These are phyloP conservation scores for Penicillium cosmopolitanum DNA, from an alignment of 495 filamentous ascomycete species.

Conservation along the genomic window DNA sequence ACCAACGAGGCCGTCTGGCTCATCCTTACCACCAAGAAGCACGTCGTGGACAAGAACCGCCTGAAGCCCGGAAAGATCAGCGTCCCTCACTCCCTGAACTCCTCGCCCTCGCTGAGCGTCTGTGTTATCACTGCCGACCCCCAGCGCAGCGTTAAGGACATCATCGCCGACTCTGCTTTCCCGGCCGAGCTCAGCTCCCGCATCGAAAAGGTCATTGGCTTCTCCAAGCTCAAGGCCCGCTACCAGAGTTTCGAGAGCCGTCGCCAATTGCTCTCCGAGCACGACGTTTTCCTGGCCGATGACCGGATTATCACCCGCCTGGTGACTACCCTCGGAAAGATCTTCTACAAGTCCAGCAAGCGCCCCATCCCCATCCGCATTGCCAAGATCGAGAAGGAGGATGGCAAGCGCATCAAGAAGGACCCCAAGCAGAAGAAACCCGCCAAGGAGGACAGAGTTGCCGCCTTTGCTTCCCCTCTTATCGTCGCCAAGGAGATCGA, in stretches of 20 bases:
- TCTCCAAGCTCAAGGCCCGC: conserved; percentile 80
- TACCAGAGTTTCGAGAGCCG: conserved; percentile 86
- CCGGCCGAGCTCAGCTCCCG: conserved; percentile 69
- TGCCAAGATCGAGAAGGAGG: conserved; percentile 62
- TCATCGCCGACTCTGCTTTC: conserved; percentile 74
- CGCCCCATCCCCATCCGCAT: conserved; percentile 84
- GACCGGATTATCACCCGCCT: conserved; percentile 77
- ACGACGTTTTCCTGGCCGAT: conserved; percentile 88
- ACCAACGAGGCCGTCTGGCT: conserved; percentile 79
- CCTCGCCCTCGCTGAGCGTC: conserved; percentile 63
- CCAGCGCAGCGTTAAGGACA: conserved; percentile 87
- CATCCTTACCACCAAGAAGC: conserved; percentile 85
- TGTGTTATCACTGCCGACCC: conserved; percentile 87
- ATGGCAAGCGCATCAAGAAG: conserved; percentile 66
- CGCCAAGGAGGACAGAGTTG: conserved; percentile 40
- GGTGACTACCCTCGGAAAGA: conserved; percentile 79
- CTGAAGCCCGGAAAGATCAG: conserved; percentile 77
- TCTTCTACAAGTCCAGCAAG: conserved; percentile 84
- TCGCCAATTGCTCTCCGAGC: conserved; percentile 78
- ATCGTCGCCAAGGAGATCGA: conserved; percentile 72
- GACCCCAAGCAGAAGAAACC: conserved; percentile 42
- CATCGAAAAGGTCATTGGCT: conserved; percentile 80
- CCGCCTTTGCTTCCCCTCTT: conserved; percentile 48
- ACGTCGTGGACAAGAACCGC: conserved; percentile 72
- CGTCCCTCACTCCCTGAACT: conserved; percentile 71